Conservation (phyloP, 148 eudicot genomes). For the Agrostemma githago region DNA sequence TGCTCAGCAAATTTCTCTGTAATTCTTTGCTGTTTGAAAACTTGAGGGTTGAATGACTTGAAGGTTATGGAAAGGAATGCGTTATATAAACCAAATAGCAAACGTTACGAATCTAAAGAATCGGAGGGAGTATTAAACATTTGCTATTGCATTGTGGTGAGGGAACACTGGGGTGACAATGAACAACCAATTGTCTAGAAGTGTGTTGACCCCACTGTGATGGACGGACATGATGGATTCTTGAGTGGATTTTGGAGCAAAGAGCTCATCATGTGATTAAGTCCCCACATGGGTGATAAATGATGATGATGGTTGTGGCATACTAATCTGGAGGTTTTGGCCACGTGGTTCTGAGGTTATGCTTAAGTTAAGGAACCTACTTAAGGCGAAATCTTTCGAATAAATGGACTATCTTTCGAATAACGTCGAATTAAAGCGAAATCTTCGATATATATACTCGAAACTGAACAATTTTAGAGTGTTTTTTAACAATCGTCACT, state of each 20-base stretch:
- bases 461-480: too few relatives aligned
- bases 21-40: constrained; percentile 9
- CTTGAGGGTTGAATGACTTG: constrained; percentile 24
- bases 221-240: constrained; percentile 33
- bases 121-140: constrained; percentile 15
- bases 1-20: not conserved
- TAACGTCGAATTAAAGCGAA: too few relatives aligned
- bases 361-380: constrained; percentile 27
- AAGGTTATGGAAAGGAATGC: constrained; percentile 13
- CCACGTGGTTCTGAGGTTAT: constrained; percentile 29
- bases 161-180: constrained; percentile 50
- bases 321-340: constrained; percentile 30
- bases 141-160: constrained; percentile 22
- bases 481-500: too few relatives aligned
- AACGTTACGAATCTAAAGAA: too few relatives aligned
- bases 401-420: too few relatives aligned
- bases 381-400: too few relatives aligned
- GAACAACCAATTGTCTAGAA: constrained; percentile 34
- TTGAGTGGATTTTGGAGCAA: constrained; percentile 17
- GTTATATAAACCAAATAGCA: constrained; percentile 23
- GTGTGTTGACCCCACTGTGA: constrained; percentile 30
- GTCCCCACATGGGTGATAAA: too few relatives aligned
- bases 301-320: constrained; percentile 26
- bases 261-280: constrained; percentile 33
- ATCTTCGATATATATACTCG: too few relatives aligned